Evolutionary conservation across 495 filamentous ascomycete species (phyloP), one percentile per base, ranked within the genome.

Genomic region (Penicillium manginii): DNA sequence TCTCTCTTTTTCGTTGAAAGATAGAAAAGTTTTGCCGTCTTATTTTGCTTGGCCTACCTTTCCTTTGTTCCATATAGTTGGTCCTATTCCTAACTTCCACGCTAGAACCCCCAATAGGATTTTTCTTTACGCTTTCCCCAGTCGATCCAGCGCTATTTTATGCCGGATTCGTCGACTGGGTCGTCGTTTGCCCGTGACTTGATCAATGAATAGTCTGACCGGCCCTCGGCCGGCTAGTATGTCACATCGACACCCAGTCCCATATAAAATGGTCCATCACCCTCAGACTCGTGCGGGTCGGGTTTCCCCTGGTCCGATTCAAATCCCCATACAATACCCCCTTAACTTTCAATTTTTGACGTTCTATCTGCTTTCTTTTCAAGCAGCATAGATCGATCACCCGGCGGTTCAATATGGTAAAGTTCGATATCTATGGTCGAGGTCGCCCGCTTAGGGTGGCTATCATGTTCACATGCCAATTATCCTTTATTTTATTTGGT

Each of bases 401-500:
- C 4, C 11, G 11, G 11, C 14, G 35, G 35, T 8, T 29, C 43
- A 67, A 43, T 15, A 72, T 68, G 66, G 61, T 64, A 29, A 62
- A 66, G 43, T 47, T 71, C 52, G 63, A 70, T 53, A 59, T 74
- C 26, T 76, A 71, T 39, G 72, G 72, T 54, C 65, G 70, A 46
- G 73, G 73, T 42, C 63, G 63, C 33, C 49, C 68, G 46, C 72
- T 74, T 43, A 66, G 69, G 18, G 63, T 75, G 64, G 71, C 71
- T 22, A 73, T 75, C 54, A 62, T 73, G 61, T 64, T 75, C 60
- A 73, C 72, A 42, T 77, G 73, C 58, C 67, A 71, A 47, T 55
- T 68, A 26, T 64, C 76, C 22, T 80, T 77, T 55, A 69, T 79
- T 39, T 64, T 80, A 29, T 80, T 76, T 55, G 76, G 69, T 74